These are phyloP conservation scores for Tuber microsphaerosporum DNA, from an alignment of 495 filamentous ascomycete genomes.

Conservation along the genomic window DNA sequence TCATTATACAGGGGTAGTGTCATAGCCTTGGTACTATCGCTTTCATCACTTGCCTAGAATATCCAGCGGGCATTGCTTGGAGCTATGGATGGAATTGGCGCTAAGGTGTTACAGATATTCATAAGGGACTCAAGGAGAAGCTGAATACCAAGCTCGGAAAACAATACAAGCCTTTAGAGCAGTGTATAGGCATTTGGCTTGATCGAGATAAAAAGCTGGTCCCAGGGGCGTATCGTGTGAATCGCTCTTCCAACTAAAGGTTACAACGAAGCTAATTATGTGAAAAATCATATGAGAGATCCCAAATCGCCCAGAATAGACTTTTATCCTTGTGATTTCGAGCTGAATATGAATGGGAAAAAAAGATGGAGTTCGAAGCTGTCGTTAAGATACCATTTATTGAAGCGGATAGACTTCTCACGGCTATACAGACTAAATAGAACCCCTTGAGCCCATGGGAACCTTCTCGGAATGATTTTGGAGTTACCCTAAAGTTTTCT, in stretches of 20 bases:
- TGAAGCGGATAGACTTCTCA: slow-evolving; percentile 76
- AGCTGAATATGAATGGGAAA: slow-evolving; percentile 98
- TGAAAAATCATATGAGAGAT: slow-evolving; percentile 73
- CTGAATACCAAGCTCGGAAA: slow-evolving; percentile 87
- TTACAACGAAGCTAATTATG: slow-evolving; percentile 9
- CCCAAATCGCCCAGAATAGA: slow-evolving; percentile 90
- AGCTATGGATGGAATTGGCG: background rate
- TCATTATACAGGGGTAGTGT: slow-evolving; percentile 93
- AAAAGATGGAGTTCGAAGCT: slow-evolving; percentile 99
- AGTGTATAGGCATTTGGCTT: slow-evolving; percentile 95
- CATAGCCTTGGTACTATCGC: slow-evolving; percentile 95
- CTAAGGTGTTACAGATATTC: slow-evolving; percentile 57
- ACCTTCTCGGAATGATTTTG: slow-evolving; percentile 77
- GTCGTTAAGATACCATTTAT: slow-evolving; percentile 99
- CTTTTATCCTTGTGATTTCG: slow-evolving; percentile 96
- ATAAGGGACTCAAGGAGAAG: slow-evolving; percentile 76
- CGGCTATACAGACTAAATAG: slow-evolving; percentile 78
- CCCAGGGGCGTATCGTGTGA: slow-evolving; percentile 67
- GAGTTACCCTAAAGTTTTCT: slow-evolving; percentile 84
- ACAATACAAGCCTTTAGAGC: slow-evolving; percentile 88
- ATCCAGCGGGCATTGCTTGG: slow-evolving; percentile 52
- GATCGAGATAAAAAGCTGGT: slow-evolving; percentile 96
- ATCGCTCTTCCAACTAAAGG: background rate
- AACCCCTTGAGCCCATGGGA: slow-evolving; percentile 67
- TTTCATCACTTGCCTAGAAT: slow-evolving; percentile 99